phyloP scores from a whole-genome alignment of 805 yeast genomes.

The Cyberlindnera lachancei region DNA sequence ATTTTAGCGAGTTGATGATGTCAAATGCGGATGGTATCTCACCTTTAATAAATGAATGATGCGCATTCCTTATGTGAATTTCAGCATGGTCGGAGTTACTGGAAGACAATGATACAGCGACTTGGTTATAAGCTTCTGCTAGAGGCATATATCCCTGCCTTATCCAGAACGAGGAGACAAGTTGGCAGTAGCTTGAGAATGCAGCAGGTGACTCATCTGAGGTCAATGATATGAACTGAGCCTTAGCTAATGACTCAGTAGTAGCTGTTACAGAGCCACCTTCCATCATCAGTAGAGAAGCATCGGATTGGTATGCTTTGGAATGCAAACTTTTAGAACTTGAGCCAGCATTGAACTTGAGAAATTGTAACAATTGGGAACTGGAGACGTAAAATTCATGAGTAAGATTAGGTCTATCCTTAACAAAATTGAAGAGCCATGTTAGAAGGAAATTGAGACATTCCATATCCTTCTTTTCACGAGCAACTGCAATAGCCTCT shows the following conservation, averaged over 20 bases:
- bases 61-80: conserved; percentile 33
- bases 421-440: conserved; percentile 67
- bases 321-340: conserved; percentile 33
- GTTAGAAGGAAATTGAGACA: conserved; percentile 67
- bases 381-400: conserved; percentile 48
- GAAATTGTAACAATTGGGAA: conserved; percentile 58
- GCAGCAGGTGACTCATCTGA: conserved; percentile 26
- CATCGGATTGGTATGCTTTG: conserved; percentile 60
- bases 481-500: conserved; percentile 81
- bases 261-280: conserved; percentile 40
- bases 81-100: conserved; percentile 31
- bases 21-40: conserved; percentile 32
- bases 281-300: conserved; percentile 43
- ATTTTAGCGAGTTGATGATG: conserved; percentile 29
- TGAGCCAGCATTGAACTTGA: conserved; percentile 24
- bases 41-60: conserved; percentile 30
- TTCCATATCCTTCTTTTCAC: conserved; percentile 71
- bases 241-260: conserved; percentile 50
- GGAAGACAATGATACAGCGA: conserved; percentile 36
- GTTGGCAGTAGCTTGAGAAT: conserved; percentile 39
- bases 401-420: conserved; percentile 52
- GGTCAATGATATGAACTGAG: conserved; percentile 47
- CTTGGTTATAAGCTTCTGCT: conserved; percentile 38
- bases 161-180: conserved; percentile 41
- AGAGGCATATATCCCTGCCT: conserved; percentile 42